Evolutionary conservation across 139 green algal genomes (phyloP).

Genomic region (Zygnema circumcarinatum): DNA sequence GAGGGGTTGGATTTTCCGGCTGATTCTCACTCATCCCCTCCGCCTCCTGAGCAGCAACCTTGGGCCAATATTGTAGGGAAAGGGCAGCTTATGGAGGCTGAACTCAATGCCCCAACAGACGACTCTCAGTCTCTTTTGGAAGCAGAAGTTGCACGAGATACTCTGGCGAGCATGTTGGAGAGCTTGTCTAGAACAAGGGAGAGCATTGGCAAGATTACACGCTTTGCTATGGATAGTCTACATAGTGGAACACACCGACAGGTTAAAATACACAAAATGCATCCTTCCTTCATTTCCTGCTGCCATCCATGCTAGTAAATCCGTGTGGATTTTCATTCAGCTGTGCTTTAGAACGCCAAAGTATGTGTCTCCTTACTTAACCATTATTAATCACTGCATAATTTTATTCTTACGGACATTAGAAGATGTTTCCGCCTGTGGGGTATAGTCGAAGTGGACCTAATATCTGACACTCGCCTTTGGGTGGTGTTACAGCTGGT

Average conservation of each 20-base stretch:
- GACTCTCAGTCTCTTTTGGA: neutral
- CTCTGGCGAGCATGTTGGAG: conserved; percentile 43
- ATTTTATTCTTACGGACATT: too few species aligned
- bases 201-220: conserved; percentile 39
- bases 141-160: conserved; percentile 21
- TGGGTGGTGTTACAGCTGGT: conserved; percentile 37
- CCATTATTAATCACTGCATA: too few species aligned
- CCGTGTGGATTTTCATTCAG: too few species aligned
- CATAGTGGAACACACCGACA: neutral
- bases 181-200: conserved; percentile 38
- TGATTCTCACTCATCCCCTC: neutral
- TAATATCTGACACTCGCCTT: too few species aligned
- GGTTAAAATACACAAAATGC: too few species aligned
- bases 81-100: neutral
- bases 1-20: neutral
- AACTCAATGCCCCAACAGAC: neutral
- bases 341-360: too few species aligned
- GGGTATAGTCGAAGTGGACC: too few species aligned
- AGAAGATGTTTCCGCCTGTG: too few species aligned
- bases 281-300: too few species aligned
- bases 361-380: too few species aligned
- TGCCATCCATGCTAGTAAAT: too few species aligned
- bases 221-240: conserved; percentile 21
- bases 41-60: neutral
- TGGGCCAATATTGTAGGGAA: too few species aligned